phyloP scores from a whole-genome alignment of 176 grass and related monocot genomes.

The Rhynchospora tenuis region DNA sequence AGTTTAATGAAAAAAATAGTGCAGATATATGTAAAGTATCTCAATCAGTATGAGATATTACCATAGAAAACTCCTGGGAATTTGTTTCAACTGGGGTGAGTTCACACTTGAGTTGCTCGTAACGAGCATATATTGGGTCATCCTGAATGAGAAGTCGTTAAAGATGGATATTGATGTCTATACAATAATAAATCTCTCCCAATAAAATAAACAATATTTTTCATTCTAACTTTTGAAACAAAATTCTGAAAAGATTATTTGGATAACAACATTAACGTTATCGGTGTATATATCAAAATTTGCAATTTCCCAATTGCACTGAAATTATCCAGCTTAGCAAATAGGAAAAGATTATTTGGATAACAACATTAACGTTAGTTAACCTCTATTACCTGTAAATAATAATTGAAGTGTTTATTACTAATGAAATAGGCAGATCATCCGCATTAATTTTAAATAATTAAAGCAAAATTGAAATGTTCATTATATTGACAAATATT shows the following conservation, averaged over 20 bases:
- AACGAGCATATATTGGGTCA: constrained; percentile 62
- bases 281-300: too few relatives aligned
- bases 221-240: background rate
- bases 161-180: background rate
- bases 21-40: background rate
- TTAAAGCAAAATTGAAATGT: background rate
- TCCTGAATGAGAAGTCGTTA: constrained; percentile 41
- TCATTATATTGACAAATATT: background rate
- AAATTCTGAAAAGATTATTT: background rate
- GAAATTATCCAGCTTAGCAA: too few relatives aligned
- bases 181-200: background rate
- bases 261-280: background rate
- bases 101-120: constrained; percentile 79
- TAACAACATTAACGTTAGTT: background rate
- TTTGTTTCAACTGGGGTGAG: constrained; percentile 54
- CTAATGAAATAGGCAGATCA: background rate
- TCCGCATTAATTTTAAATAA: background rate
- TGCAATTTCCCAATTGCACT: too few relatives aligned
- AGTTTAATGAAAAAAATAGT: background rate
- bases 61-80: constrained; percentile 75
- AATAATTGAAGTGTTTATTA: background rate
- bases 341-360: background rate
- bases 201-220: background rate
- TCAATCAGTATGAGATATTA: constrained; percentile 24
- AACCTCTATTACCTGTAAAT: background rate